Base-by-base conservation (phyloP, 208 protist species). In the Wallacemonas sp. region DNA sequence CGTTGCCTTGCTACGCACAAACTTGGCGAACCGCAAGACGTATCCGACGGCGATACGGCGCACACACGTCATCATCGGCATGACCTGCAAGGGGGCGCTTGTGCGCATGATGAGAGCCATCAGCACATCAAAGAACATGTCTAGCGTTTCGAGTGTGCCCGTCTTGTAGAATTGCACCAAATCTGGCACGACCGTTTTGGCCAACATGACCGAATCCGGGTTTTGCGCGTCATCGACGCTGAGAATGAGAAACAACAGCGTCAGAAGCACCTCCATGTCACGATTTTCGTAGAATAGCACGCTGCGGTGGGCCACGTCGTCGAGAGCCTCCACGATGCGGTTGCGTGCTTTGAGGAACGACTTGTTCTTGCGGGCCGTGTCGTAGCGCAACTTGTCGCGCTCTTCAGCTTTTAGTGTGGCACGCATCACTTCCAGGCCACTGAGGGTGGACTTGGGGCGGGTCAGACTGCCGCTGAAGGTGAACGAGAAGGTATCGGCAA, bases 71-170 rank as follows among this genome's bases (percentile, higher is more conserved):
- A 94, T 84, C 33, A 96, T 70, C 27, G 90, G 87, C 73, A 92
- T 85, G 31, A 96, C 84, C 59, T 96, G 90, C 62, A 91, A 67
- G 24, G 90, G 85, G 4, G 85, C 55, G 39, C 73, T 80, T 17
- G 79, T 65, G 47, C 90, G 90, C 79, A 96, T 88, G 17, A 88
- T n/a, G 15, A 96, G 68, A 19, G 81, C 58, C 90, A 96, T 96
- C 22, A 93, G 72, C 1, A 91, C 84, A 71, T 96, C 90, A 39
- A 87, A 76, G 49, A 96, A 83, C 6, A 96, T 28, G 62, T 93
- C 83, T 9, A 96, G 51, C 24, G 85, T 88, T 51, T 96, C 87
- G 3, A 96, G 71, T 22, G 87, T 88, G 31, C 90, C 90, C 38
- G 53, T 61, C 12, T 65, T 71, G 64, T 85, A 92, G 66, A 96